phyloP scores from a whole-genome alignment of 768 basidiomycete species.

The Leucocoprinus sp. region DNA sequence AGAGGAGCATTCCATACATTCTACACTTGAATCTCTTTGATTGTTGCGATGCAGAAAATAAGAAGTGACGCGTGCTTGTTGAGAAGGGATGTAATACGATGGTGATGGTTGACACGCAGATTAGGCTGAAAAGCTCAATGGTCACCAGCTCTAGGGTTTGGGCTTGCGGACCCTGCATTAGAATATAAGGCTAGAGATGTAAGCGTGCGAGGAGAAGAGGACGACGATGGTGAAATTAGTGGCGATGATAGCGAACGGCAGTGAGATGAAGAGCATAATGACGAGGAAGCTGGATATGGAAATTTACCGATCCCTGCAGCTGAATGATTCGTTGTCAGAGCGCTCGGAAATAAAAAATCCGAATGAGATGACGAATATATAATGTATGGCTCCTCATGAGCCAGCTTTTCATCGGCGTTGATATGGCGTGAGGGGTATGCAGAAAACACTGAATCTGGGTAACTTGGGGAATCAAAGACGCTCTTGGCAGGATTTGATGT shows the following conservation, averaged over 20 bases:
- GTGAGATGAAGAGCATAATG: neutral
- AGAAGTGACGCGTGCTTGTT: neutral
- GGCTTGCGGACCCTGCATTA: neutral
- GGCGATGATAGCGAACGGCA: constrained; percentile 1
- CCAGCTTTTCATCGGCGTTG: neutral
- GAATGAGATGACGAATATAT: constrained; percentile 6
- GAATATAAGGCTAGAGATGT: neutral
- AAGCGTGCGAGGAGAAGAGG: neutral
- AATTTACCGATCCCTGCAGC: constrained; percentile 8
- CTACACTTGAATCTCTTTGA: too few relatives aligned
- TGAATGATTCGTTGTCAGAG: neutral
- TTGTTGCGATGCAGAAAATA: too few relatives aligned
- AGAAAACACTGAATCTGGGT: neutral
- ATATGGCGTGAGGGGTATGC: neutral
- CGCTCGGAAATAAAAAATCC: neutral
- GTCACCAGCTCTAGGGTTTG: neutral
- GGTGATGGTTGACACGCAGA: neutral
- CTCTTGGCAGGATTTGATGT: neutral
- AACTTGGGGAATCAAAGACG: constrained; percentile 6
- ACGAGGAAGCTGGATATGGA: neutral
- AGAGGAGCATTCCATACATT: too few relatives aligned
- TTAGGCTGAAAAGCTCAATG: constrained; percentile 1
- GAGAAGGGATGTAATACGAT: neutral
- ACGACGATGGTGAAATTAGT: constrained; percentile 3
- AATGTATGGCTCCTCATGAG: constrained; percentile 4